Evolutionary conservation across 179 eudicot species (phyloP).

Genomic region (Corrigiola litoralis): DNA sequence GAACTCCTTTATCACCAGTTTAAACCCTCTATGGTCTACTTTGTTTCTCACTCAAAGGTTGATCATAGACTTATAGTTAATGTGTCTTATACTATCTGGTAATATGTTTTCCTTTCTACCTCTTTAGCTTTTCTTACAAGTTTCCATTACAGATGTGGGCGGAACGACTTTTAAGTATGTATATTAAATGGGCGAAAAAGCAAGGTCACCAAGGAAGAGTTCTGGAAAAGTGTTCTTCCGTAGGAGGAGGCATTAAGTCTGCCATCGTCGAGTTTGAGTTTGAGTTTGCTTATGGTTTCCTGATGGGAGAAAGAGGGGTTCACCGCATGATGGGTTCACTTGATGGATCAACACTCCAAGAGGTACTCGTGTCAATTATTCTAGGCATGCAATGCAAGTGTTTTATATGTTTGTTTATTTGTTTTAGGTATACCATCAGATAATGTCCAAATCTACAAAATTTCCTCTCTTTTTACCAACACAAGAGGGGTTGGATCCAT

Average conservation of each 20-base stretch:
- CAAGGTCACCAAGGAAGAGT: conserved; percentile 64
- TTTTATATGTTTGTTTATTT: background rate
- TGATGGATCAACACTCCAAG: conserved; percentile 18
- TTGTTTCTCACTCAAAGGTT: no score
- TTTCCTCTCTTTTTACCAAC: no score
- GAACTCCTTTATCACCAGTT: no score
- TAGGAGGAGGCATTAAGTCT: conserved; percentile 55
- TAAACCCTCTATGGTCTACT: no score
- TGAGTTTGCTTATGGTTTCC: conserved; percentile 75
- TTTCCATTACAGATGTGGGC: conserved; percentile 62
- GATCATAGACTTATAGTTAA: background rate
- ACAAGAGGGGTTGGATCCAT: no score
- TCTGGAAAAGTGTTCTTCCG: conserved; percentile 46
- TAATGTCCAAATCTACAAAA: background rate
- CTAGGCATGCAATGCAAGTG: background rate
- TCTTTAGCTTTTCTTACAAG: conserved; percentile 9
- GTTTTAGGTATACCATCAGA: background rate
- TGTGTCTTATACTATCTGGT: background rate
- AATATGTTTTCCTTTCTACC: background rate
- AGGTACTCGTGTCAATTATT: conserved; percentile 31
- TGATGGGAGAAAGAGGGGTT: conserved; percentile 77
- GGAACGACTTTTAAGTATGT: conserved; percentile 57
- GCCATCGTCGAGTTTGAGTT: conserved; percentile 72
- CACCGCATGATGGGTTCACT: conserved; percentile 54
- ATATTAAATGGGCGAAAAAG: conserved; percentile 74